These are phyloP conservation scores for Penicillium vulpinum DNA, from an alignment of 2,329 filamentous ascomycete species.

Conservation along the genomic window DNA sequence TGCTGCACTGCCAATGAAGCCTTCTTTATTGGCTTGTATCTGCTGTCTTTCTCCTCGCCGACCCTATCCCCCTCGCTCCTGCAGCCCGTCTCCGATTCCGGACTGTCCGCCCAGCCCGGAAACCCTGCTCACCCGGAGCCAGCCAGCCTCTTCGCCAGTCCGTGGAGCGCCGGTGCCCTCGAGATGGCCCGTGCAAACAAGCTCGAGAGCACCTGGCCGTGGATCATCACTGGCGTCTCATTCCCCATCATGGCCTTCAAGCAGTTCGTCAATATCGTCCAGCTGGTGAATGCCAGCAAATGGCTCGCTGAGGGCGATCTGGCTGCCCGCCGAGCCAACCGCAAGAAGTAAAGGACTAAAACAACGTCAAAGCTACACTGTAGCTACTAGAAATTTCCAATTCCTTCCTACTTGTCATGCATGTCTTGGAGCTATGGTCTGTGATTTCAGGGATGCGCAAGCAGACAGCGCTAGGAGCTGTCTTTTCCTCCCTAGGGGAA, in stretches of 20 bases:
- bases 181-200: slow-evolving; percentile 94
- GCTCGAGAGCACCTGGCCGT: slow-evolving; percentile 73
- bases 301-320: slow-evolving; percentile 93
- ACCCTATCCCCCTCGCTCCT: slow-evolving; percentile 82
- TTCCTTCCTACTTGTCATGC: slow-evolving; percentile 24
- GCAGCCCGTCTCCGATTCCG: slow-evolving; percentile 57
- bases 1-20: slow-evolving; percentile 90
- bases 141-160: slow-evolving; percentile 77
- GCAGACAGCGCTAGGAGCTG: slow-evolving; percentile 6
- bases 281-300: slow-evolving; percentile 87
- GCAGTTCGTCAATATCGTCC: slow-evolving; percentile 90
- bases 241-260: slow-evolving; percentile 87
- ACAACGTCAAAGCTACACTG: not conserved
- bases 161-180: slow-evolving; percentile 88
- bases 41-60: slow-evolving; percentile 93
- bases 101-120: slow-evolving; percentile 59
- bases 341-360: slow-evolving; percentile 44
- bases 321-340: slow-evolving; percentile 47
- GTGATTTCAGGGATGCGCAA: slow-evolving; percentile 19
- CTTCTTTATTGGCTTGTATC: slow-evolving; percentile 98
- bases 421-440: slow-evolving; percentile 36
- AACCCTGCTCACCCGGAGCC: slow-evolving; percentile 68
- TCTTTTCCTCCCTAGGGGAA: slow-evolving; percentile 9
- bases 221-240: slow-evolving; percentile 78
- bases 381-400: slow-evolving; percentile 7